Evolutionary conservation across 1,284 basidiomycete species (phyloP), one percentile per base, ranked within the genome.

Genomic region (Moesziomyces antarcticus): DNA sequence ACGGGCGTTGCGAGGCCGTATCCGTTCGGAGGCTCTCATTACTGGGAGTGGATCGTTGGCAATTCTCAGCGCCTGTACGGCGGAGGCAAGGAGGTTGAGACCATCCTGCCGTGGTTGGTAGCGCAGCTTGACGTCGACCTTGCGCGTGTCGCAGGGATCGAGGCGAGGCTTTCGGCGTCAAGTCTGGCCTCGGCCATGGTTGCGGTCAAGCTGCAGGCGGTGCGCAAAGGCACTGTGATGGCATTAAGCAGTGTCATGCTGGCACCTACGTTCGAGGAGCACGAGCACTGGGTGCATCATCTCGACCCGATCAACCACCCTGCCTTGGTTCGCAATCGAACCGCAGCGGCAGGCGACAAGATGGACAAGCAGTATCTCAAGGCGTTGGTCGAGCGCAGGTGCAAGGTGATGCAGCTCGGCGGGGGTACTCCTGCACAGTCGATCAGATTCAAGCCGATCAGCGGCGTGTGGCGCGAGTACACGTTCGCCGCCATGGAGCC

Each of bases 341-440:
- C 24, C 30, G 44, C 27, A 30, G 33, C 8, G 8, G 40, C 41
- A 4, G 16, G 50, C 5, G 14, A 1, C 22, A 73, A 65, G 47
- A 37, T 62, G 50, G 61, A 68, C 57, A 73, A 73, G 42, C 40
- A 52, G 30, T 49, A 68, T 50, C 61, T 74, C 41, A 74, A 74
- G 27, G 7, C 30, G 1, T 48, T 70, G 11, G 50, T 74, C 43
- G 72, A 70, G 18, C 61, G 72, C 5, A 58, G 62, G 14, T 56
- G 55, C 27, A 67, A 70, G 45, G 61, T 69, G 33, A 62, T 74
- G 62, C 72, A 74, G 48, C 45, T 74, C 2, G 72, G 72, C 25
- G 51, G 50, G 4, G 56, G 58, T 16, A 66, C 72, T n/a, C 62
- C 9, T 27, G 41, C 49, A 0, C n/a, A 50, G 22, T 37, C 35